Conservation (phyloP, 2,329 filamentous ascomycete species). For the Fusarium illudens region DNA sequence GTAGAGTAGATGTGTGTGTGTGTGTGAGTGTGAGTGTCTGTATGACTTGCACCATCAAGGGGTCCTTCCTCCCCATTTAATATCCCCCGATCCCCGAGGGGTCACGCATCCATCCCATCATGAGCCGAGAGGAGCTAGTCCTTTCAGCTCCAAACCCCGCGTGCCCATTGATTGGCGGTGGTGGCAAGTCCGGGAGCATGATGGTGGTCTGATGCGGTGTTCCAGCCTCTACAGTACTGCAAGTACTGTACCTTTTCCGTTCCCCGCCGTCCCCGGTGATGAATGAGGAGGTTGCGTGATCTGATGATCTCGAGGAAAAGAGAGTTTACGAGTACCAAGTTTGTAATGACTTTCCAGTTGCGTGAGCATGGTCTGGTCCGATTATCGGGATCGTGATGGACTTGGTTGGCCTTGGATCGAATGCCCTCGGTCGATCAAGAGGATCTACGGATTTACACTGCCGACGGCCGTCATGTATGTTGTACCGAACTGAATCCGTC, state of each 20-base stretch:
- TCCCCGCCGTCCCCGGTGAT: background rate
- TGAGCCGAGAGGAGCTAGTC: background rate
- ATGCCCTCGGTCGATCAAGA: background rate
- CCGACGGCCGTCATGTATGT: background rate
- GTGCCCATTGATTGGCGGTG: slow-evolving; percentile 9
- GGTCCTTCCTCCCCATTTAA: slow-evolving; percentile 7
- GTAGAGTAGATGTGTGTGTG: background rate
- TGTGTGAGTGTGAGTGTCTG: background rate
- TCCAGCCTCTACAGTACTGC: background rate
- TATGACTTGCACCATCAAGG: slow-evolving; percentile 1
- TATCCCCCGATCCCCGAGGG: background rate
- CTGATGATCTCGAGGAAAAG: background rate
- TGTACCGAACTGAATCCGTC: background rate
- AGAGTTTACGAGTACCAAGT: background rate
- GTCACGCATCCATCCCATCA: background rate
- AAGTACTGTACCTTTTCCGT: background rate
- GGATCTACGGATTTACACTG: background rate
- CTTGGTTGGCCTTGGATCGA: too few relatives aligned
- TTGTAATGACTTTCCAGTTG: background rate
- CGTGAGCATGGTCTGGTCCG: background rate
- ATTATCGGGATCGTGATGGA: background rate
- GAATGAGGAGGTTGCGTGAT: slow-evolving; percentile 1
- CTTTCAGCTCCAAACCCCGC: slow-evolving; percentile 10
- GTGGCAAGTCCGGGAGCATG: slow-evolving; percentile 8
- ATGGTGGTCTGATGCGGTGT: background rate